A percentile compares a stretch with the other conserved stretches of the same genome.
phyloP scores from a whole-genome alignment of 2,329 filamentous ascomycete species.

The Pleomassaria siparia region DNA sequence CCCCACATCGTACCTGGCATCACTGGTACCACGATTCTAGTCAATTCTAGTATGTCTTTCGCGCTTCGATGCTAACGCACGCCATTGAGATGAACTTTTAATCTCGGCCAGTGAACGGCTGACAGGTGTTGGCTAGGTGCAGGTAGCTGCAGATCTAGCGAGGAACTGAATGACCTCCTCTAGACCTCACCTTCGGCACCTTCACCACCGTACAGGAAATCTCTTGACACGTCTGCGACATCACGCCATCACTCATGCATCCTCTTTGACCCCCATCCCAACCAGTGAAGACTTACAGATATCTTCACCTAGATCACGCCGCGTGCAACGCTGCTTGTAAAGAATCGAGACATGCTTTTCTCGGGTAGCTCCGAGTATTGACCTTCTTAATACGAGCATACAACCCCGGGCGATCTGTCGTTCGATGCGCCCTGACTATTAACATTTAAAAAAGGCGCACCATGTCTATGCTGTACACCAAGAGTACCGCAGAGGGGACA shows the following conservation, averaged over 20 bases:
- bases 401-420: background rate
- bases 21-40: constrained; percentile 28
- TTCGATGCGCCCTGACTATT: no score
- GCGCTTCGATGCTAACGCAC: constrained; percentile 11
- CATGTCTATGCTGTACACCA: no score
- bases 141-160: constrained; percentile 16
- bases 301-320: background rate
- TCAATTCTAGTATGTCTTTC: constrained; percentile 3
- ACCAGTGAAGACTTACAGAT: background rate
- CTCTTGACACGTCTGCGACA: background rate
- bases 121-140: constrained; percentile 30
- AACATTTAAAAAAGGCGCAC: no score
- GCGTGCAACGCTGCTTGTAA: background rate
- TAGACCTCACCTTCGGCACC: background rate
- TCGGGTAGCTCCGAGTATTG: background rate
- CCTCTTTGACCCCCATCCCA: no score
- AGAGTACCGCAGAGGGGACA: background rate
- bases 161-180: constrained; percentile 1
- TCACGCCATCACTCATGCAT: background rate
- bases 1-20: constrained; percentile 1
- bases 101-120: constrained; percentile 24
- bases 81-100: constrained; percentile 9
- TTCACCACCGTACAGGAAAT: background rate
- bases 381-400: background rate
- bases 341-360: no score